Evolutionary conservation across 1,284 basidiomycete genomes (phyloP).

Genomic region (Cystobasidium sp.): DNA sequence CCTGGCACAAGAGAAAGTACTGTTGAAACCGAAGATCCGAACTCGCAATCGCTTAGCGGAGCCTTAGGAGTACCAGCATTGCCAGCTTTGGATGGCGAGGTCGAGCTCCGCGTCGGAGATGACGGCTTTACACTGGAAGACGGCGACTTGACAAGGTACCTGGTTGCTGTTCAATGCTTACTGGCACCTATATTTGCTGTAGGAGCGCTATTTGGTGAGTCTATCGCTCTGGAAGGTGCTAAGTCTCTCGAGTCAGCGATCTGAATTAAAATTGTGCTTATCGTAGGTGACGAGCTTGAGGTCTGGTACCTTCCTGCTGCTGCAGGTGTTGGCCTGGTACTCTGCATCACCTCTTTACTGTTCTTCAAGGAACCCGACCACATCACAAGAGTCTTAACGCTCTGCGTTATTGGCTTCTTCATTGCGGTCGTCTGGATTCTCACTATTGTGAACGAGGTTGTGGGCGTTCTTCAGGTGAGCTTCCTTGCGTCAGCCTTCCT

Average conservation of each 20-base stretch:
- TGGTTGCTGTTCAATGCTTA: conserved; percentile 78
- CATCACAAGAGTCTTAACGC: conserved; percentile 67
- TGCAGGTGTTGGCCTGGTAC: conserved; percentile 63
- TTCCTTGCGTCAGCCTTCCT: neutral
- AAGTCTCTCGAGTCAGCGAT: conserved; percentile 4
- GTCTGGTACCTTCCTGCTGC: conserved; percentile 67
- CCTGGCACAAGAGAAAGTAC: conserved; percentile 8
- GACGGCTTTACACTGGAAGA: conserved; percentile 41
- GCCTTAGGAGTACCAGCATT: conserved; percentile 7
- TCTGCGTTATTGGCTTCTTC: conserved; percentile 85
- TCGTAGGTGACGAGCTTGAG: conserved; percentile 63
- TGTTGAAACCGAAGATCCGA: neutral
- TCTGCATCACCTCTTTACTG: conserved; percentile 65
- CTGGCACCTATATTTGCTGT: conserved; percentile 77
- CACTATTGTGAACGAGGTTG: conserved; percentile 91
- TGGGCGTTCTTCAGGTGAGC: conserved; percentile 77
- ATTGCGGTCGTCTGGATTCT: conserved; percentile 93
- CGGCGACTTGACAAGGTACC: conserved; percentile 72
- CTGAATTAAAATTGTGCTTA: conserved; percentile 18
- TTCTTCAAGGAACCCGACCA: conserved; percentile 69
- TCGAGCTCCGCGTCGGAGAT: conserved; percentile 11
- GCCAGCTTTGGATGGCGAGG: conserved; percentile 26
- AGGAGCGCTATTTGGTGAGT: conserved; percentile 73
- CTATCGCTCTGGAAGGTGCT: neutral
- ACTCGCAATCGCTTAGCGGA: neutral